These are phyloP conservation scores for Schwanniomyces occidentalis DNA, from an alignment of 805 yeast species.

Conservation along the genomic window DNA sequence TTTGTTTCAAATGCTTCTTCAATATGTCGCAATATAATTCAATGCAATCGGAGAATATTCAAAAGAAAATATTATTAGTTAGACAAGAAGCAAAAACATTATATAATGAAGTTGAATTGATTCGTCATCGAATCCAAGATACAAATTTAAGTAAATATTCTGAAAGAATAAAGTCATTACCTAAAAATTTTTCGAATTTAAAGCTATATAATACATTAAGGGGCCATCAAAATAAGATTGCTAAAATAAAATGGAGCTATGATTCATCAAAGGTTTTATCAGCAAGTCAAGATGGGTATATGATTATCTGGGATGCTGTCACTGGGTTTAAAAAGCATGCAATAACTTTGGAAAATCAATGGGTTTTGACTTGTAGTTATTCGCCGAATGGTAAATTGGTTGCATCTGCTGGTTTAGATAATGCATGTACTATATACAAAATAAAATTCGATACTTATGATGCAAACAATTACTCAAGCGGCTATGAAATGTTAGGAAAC, in stretches of 20 bases:
- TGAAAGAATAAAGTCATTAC: conserved; percentile 30
- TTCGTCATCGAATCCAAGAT: conserved; percentile 45
- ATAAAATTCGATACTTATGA: conserved; percentile 14
- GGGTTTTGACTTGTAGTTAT: conserved; percentile 76
- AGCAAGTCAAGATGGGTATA: conserved; percentile 84
- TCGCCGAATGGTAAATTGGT: conserved; percentile 65
- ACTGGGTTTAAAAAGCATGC: conserved; percentile 72
- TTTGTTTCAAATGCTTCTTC: too few species aligned
- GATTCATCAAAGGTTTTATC: conserved; percentile 63
- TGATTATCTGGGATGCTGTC: conserved; percentile 79
- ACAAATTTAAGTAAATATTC: conserved; percentile 44
- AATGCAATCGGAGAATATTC: conserved; percentile 7
- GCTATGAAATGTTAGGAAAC: conserved; percentile 12
- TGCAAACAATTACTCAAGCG: background rate
- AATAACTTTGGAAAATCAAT: conserved; percentile 69
- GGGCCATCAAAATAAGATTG: conserved; percentile 76
- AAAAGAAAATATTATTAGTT: conserved; percentile 26
- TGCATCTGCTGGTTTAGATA: conserved; percentile 84
- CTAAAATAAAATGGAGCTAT: conserved; percentile 66
- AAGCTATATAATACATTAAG: conserved; percentile 39
- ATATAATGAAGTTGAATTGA: conserved; percentile 50
- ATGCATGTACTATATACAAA: conserved; percentile 70
- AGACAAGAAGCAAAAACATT: conserved; percentile 47
- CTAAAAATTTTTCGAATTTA: conserved; percentile 24
- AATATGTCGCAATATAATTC: too few species aligned